Conservation (phyloP, 495 filamentous ascomycete species). For the Saxispiralis lemnorum region DNA sequence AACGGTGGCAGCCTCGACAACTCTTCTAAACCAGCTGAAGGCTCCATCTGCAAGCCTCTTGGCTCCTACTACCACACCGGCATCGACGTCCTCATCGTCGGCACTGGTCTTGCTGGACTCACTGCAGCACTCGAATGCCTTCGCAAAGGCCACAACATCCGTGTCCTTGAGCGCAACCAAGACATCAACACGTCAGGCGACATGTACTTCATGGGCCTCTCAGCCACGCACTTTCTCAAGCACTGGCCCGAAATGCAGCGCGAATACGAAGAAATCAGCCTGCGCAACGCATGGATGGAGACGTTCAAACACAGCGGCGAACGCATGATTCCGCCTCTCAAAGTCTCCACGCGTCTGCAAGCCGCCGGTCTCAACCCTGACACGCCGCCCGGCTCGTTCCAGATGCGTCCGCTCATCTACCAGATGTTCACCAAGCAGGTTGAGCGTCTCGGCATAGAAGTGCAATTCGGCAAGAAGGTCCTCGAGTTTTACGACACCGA, state of each 20-base stretch:
- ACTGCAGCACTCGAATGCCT: slow-evolving; percentile 44
- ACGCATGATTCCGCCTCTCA: slow-evolving; percentile 19
- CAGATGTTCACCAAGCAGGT: slow-evolving; percentile 35
- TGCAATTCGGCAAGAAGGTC: slow-evolving; percentile 35
- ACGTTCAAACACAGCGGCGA: slow-evolving; percentile 37
- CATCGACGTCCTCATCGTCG: slow-evolving; percentile 42
- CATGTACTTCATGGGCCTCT: slow-evolving; percentile 33
- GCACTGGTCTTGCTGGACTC: slow-evolving; percentile 43
- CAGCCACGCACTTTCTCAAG: slow-evolving; percentile 31
- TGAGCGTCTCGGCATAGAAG: slow-evolving; percentile 27
- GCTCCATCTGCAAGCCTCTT: slow-evolving; percentile 11
- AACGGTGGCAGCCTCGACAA: no score
- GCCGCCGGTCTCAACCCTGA: slow-evolving; percentile 28
- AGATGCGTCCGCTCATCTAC: slow-evolving; percentile 35
- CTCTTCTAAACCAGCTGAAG: background rate
- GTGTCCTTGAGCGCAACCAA: slow-evolving; percentile 31
- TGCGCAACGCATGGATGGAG: slow-evolving; percentile 33
- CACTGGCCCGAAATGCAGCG: slow-evolving; percentile 37
- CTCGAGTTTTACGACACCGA: slow-evolving; percentile 35
- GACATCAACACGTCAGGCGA: slow-evolving; percentile 29
- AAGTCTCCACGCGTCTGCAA: slow-evolving; percentile 16
- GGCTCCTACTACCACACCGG: slow-evolving; percentile 25
- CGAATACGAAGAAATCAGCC: slow-evolving; percentile 28
- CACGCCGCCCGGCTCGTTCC: slow-evolving; percentile 17
- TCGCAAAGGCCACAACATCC: slow-evolving; percentile 44